Percentiles rank a stretch among this genome's conserved stretches.
phyloP scores from a whole-genome alignment of 2,329 filamentous ascomycete species.

The Phaeosphaeria sp. region DNA sequence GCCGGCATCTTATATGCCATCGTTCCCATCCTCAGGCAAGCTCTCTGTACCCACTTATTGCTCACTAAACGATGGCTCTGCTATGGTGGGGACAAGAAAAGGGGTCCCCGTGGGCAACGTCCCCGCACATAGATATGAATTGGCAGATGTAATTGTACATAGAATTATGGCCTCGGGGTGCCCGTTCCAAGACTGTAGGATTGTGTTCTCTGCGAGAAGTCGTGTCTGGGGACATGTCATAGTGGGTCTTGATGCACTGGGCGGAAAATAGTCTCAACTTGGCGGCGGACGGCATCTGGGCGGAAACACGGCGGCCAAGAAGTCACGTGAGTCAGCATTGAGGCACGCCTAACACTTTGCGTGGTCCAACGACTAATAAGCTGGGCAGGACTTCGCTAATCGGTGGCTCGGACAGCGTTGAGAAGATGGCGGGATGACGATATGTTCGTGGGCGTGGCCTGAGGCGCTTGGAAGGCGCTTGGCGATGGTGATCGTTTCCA shows the following conservation, averaged over 20 bases:
- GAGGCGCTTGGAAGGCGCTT: constrained; percentile 13
- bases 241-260: constrained; percentile 29
- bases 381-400: background rate
- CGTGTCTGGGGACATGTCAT: constrained; percentile 35
- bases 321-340: constrained; percentile 8
- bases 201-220: constrained; percentile 8
- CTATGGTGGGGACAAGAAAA: constrained; percentile 5
- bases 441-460: constrained; percentile 12
- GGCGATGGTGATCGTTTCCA: constrained; percentile 13
- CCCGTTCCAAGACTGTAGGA: constrained; percentile 17
- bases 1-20: constrained; percentile 17
- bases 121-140: constrained; percentile 21
- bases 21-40: constrained; percentile 5
- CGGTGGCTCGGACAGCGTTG: background rate
- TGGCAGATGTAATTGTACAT: constrained; percentile 36
- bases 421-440: constrained; percentile 9
- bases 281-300: constrained; percentile 21
- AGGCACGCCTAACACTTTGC: constrained; percentile 3
- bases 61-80: constrained; percentile 11
- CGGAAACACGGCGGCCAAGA: constrained; percentile 15
- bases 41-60: constrained; percentile 11
- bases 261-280: constrained; percentile 23
- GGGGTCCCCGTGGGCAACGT: constrained; percentile 17
- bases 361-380: constrained; percentile 10
- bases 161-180: constrained; percentile 12